Evolutionary conservation across 345 rosid genomes (phyloP), one percentile per base, ranked within the genome.

Genomic region (Aethionema arabicum): DNA sequence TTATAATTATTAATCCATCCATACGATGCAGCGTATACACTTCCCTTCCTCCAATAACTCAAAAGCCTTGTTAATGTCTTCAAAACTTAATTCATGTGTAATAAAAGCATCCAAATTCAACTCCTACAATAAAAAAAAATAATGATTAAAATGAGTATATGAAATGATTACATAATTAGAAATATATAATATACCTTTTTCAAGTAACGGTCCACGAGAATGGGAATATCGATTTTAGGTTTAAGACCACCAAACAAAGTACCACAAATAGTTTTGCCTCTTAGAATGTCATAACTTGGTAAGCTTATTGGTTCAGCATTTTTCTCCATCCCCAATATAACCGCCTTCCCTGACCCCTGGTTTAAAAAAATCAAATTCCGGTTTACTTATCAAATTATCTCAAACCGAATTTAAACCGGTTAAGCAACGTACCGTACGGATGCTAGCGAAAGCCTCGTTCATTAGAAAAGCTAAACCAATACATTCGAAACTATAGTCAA

Each of bases 401-500:
- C 27, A 21, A 21, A 21, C 27, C 27, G 27, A 21, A 21, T 21
- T 1, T 21, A 21, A 52, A 47, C 9, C 13, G 21, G 29, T 40
- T 63, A 46, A 5, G 39, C 36, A 10, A 7, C 33, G 5, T 31
- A 40, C 91, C 80, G 51, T 36, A n/a, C 84, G 75, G 65, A 65
- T 81, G 70, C 93, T 76, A 4, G 9, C 49, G 66, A 86, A 79
- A 70, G 91, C 91, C 0, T 79, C 86, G 4, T 59, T 50, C 89
- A 81, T 77, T 5, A 68, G 32, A 0, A 95, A 81, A 5, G 85
- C 70, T 55, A 80, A 71, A 10, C 96, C 93, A 62, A 89, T 62
- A 66, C 95, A 86, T 65, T 86, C 95, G 12, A 89, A 89, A 83
- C 86, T 79, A 31, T 83, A 89, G 56, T 89, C 95, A 21, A 81